Percentiles rank a stretch among this genome's conserved stretches.
Evolutionary conservation across 176 grass and related monocot genomes (phyloP).

Genomic region (Oryza brachyantha): DNA sequence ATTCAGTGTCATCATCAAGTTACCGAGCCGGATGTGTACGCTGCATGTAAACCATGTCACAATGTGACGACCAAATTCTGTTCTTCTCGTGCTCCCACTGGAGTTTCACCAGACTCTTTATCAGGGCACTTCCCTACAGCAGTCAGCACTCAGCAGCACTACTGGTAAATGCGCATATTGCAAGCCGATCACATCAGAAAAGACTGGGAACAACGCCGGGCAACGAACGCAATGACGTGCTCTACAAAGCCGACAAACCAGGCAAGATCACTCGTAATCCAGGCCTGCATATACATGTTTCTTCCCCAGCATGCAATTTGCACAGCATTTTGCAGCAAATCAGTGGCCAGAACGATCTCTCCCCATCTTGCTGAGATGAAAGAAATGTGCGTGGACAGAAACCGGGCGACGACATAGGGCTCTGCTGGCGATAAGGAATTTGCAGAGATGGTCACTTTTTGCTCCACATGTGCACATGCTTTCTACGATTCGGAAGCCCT

Average conservation of each 20-base stretch:
- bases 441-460: not conserved
- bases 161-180: not conserved
- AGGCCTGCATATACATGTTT: not conserved
- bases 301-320: not conserved
- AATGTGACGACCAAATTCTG: not conserved
- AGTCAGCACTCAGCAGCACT: not conserved
- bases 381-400: constrained; percentile 33
- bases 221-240: not conserved
- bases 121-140: not conserved
- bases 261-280: not conserved
- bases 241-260: not conserved
- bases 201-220: not conserved
- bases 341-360: not conserved
- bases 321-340: not conserved
- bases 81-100: not conserved
- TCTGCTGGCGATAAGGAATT: constrained; percentile 46
- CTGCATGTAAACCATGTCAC: not conserved
- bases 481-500: constrained; percentile 21
- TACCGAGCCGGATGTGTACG: not conserved
- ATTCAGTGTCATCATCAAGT: not conserved
- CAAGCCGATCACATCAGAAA: not conserved
- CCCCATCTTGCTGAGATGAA: not conserved
- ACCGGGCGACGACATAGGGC: constrained; percentile 5
- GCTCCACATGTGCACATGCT: constrained; percentile 20
- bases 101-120: not conserved